Evolutionary conservation across 2,329 filamentous ascomycete genomes (phyloP).

Genomic region (Pseudocercospora cruenta): DNA sequence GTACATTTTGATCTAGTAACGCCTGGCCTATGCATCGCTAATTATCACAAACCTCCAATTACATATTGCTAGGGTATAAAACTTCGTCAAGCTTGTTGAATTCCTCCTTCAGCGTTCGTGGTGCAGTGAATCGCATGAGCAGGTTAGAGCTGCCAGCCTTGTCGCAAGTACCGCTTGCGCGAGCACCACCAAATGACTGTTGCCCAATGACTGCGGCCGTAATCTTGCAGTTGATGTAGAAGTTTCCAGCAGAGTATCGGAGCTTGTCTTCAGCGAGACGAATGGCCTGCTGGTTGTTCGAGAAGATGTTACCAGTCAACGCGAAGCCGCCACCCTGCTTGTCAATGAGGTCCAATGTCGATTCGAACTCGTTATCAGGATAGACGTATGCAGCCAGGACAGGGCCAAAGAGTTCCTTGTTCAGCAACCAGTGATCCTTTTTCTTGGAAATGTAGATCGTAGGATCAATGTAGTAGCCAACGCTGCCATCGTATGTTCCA

Average conservation of each 20-base stretch:
- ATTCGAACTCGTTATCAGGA: conserved; percentile 59
- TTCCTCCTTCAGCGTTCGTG: conserved; percentile 60
- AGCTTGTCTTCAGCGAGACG: conserved; percentile 70
- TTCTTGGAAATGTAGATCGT: conserved; percentile 77
- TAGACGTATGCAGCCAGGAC: conserved; percentile 75
- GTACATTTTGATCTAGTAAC: conserved; percentile 3
- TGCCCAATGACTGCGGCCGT: conserved; percentile 50
- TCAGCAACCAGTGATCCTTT: conserved; percentile 72
- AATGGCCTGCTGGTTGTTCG: conserved; percentile 66
- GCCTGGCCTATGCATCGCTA: conserved; percentile 5
- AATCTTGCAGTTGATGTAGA: conserved; percentile 82
- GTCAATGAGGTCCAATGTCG: conserved; percentile 66
- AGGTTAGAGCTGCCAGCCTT: conserved; percentile 59
- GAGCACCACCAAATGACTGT: conserved; percentile 51
- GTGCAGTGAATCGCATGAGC: conserved; percentile 56
- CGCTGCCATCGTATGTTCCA: conserved; percentile 73
- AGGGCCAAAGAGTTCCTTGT: conserved; percentile 80
- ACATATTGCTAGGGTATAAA: conserved; percentile 54
- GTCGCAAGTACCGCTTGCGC: conserved; percentile 59
- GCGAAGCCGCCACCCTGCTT: conserved; percentile 70
- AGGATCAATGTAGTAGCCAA: conserved; percentile 81
- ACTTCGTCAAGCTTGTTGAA: conserved; percentile 53
- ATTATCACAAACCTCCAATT: background rate
- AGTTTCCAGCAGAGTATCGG: conserved; percentile 75
- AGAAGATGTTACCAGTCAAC: conserved; percentile 75